A percentile compares a stretch with the other conserved stretches of the same genome.
Evolutionary conservation across 2,329 filamentous ascomycete genomes (phyloP).

Genomic region (Pseudogymnoascus sp.): DNA sequence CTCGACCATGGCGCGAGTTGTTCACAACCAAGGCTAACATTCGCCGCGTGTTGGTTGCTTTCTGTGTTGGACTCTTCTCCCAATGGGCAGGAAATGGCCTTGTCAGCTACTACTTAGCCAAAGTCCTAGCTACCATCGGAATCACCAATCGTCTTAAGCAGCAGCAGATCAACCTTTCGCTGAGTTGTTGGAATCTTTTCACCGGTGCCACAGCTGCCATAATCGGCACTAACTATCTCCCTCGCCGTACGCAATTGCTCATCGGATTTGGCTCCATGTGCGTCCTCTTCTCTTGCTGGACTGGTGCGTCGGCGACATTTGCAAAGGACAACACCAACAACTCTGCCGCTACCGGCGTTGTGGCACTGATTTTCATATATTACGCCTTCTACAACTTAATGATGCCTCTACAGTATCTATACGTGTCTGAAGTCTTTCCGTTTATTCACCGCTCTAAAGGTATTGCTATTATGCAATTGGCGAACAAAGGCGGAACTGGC

Average conservation of each 20-base stretch:
- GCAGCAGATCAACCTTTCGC: conserved; percentile 5
- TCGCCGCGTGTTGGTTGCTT: background rate
- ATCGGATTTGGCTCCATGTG: background rate
- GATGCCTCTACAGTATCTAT: background rate
- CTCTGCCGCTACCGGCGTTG: background rate
- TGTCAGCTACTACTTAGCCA: conserved; percentile 34
- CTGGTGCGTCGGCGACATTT: background rate
- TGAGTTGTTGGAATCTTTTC: background rate
- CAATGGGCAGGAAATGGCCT: conserved; percentile 50
- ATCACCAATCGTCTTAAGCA: conserved; percentile 29
- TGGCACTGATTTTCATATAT: conserved; percentile 9
- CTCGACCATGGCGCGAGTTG: background rate
- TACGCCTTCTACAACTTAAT: conserved; percentile 9
- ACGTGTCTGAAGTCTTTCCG: background rate
- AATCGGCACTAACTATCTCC: background rate
- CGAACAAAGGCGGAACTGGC: background rate
- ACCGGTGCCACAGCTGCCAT: background rate
- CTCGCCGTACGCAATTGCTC: background rate
- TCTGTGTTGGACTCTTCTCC: conserved; percentile 46
- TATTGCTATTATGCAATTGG: conserved; percentile 20
- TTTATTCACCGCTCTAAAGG: background rate
- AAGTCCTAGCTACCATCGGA: conserved; percentile 30
- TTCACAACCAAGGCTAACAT: background rate
- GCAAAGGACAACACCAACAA: background rate
- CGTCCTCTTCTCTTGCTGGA: background rate